phyloP scores from a whole-genome alignment of 768 basidiomycete genomes.

The Gyrodon lividus region DNA sequence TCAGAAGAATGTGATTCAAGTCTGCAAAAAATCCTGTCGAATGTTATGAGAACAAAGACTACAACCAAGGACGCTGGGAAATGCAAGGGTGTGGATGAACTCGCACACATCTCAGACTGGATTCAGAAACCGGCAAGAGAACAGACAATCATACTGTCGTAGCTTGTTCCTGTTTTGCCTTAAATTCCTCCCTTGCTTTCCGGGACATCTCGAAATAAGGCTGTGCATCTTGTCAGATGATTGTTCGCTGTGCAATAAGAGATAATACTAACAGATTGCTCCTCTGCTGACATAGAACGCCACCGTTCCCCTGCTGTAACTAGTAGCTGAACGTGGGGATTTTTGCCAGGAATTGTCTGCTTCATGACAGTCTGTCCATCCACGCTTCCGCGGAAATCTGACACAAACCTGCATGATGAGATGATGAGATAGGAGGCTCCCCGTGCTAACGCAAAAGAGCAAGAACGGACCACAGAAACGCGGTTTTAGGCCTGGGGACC shows the following conservation, averaged over 20 bases:
- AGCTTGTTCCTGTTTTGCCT: neutral
- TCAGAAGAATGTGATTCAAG: constrained; percentile 6
- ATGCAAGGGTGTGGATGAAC: neutral
- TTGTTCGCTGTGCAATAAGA: neutral
- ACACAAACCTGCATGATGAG: constrained; percentile 17
- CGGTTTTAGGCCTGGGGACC: neutral
- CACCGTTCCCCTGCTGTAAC: constrained; percentile 26
- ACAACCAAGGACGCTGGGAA: neutral
- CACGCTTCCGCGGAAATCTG: constrained; percentile 14
- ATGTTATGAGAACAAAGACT: neutral
- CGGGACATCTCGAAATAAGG: constrained; percentile 20
- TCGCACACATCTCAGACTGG: constrained; percentile 2
- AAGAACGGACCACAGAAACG: constrained; percentile 29
- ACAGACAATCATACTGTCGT: neutral
- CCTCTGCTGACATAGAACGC: constrained; percentile 31
- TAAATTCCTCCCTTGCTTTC: constrained; percentile 15
- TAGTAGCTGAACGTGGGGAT: neutral
- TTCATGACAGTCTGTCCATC: constrained; percentile 18
- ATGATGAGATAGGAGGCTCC: neutral
- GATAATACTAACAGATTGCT: constrained; percentile 28
- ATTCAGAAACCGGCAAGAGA: neutral
- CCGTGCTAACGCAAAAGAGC: neutral
- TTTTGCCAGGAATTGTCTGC: constrained; percentile 3
- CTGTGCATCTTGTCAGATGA: constrained; percentile 7
- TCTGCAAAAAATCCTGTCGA: neutral